These are phyloP conservation scores for Fusarium marasasianum DNA, from an alignment of 2,329 filamentous ascomycete genomes.

Conservation along the genomic window DNA sequence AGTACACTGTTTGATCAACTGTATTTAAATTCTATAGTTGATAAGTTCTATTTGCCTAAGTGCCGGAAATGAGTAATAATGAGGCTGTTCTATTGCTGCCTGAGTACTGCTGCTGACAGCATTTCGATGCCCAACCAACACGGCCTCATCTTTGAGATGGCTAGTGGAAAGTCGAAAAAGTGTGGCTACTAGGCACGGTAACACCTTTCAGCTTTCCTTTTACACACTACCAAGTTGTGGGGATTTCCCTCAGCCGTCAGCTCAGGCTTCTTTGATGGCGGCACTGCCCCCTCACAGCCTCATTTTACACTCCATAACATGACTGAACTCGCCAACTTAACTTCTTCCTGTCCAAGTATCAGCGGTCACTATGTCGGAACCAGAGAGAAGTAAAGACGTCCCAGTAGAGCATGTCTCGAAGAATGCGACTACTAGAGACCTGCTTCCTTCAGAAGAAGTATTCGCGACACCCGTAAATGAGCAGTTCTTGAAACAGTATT, in stretches of 20 bases:
- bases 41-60: neutral
- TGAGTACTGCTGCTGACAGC: neutral
- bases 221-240: neutral
- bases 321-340: neutral
- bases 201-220: neutral
- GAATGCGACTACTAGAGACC: fast-evolving
- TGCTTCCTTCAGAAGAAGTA: neutral
- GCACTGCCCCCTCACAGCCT: neutral
- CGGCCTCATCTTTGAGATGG: neutral
- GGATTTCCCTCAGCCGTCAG: neutral
- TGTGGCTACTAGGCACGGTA: neutral
- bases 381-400: fast-evolving
- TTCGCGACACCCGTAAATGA: neutral
- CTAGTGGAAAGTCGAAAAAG: neutral
- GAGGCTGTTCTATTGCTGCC: neutral
- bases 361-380: fast-evolving
- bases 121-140: neutral
- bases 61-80: neutral
- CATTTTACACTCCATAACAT: neutral
- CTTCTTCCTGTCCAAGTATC: neutral
- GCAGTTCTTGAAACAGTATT: fast-evolving
- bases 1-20: neutral
- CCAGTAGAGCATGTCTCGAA: fast-evolving
- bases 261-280: too few relatives aligned
- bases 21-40: too few relatives aligned